These are phyloP conservation scores for Penicillium diatomitis DNA, from an alignment of 495 filamentous ascomycete species.

Conservation along the genomic window DNA sequence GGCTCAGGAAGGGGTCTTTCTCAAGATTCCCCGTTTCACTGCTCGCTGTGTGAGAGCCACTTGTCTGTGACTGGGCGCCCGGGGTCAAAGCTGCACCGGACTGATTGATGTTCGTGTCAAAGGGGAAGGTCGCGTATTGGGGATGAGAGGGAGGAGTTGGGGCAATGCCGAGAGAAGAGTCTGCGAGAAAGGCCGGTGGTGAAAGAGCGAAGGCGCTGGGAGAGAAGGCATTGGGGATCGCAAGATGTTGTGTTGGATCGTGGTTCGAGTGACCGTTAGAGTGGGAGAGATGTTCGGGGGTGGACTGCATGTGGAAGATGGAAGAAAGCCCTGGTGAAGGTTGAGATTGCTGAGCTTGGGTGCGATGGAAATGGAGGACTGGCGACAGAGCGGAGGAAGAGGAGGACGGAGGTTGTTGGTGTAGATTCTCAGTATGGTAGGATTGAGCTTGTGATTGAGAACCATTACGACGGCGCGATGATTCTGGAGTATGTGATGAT, in stretches of 20 bases:
- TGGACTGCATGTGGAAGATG: conserved; percentile 20
- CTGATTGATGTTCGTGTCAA: conserved; percentile 18
- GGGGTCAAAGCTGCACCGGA: conserved; percentile 22
- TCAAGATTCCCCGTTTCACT: conserved; percentile 34
- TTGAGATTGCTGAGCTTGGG: conserved; percentile 1
- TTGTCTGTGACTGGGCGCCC: conserved; percentile 29
- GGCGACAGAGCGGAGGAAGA: conserved; percentile 7
- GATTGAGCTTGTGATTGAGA: conserved; percentile 3
- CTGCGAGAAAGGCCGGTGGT: conserved; percentile 23
- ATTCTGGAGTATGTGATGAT: conserved; percentile 7
- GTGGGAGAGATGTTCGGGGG: conserved; percentile 3
- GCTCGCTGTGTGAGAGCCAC: conserved; percentile 21
- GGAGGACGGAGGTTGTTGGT: neutral
- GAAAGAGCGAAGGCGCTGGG: conserved; percentile 24
- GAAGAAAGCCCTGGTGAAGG: conserved; percentile 12
- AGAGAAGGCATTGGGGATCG: conserved; percentile 21
- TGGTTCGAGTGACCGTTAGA: neutral
- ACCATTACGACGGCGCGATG: conserved; percentile 2
- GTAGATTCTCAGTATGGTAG: neutral
- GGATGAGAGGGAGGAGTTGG: conserved; percentile 28
- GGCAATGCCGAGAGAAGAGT: conserved; percentile 18
- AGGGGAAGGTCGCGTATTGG: conserved; percentile 38
- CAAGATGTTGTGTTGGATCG: conserved; percentile 7
- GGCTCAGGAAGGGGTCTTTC: conserved; percentile 69
- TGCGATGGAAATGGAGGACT: conserved; percentile 12